Percentiles rank a stretch among this genome's conserved stretches.
phyloP scores from a whole-genome alignment of 1,284 basidiomycete genomes.

The Gomphus sp. region DNA sequence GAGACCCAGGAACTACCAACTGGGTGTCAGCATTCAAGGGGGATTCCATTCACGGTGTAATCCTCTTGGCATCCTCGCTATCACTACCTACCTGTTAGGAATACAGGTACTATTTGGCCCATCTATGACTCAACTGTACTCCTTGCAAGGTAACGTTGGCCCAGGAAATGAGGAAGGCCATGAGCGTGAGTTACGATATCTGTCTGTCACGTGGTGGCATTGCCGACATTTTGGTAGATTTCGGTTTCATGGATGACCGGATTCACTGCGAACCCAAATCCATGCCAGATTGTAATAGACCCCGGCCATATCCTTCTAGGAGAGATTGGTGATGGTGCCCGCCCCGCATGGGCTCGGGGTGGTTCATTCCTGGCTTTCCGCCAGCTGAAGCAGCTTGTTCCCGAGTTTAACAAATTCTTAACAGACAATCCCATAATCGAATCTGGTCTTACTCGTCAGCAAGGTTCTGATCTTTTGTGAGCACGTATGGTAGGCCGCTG shows the following conservation, averaged over 20 bases:
- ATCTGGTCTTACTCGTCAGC: too few species aligned
- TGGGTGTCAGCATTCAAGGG: slow-evolving; percentile 27
- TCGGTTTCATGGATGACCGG: slow-evolving; percentile 34
- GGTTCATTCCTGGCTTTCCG: too few species aligned
- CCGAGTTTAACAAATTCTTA: too few species aligned
- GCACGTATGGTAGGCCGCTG: too few species aligned
- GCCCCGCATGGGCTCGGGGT: too few species aligned
- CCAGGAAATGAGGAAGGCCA: not conserved
- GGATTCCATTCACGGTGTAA: slow-evolving; percentile 25
- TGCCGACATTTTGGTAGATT: slow-evolving; percentile 2
- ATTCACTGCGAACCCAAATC: slow-evolving; percentile 26
- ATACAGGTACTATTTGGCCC: not conserved
- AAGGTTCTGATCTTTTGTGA: too few species aligned
- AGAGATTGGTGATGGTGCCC: not conserved
- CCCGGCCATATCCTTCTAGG: slow-evolving; percentile 15
- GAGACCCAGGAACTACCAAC: slow-evolving; percentile 16
- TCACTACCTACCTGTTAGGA: too few species aligned
- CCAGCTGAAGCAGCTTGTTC: too few species aligned
- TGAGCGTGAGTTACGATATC: not conserved
- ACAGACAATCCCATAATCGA: too few species aligned
- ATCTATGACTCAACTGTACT: not conserved
- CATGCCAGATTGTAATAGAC: slow-evolving; percentile 29
- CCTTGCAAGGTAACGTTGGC: not conserved
- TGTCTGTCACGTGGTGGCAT: not conserved
- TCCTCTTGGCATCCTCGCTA: slow-evolving; percentile 23